Evolutionary conservation across 768 basidiomycete species (phyloP), one percentile per base, ranked within the genome.

Genomic region (Pilatotrama ljubarskyi): DNA sequence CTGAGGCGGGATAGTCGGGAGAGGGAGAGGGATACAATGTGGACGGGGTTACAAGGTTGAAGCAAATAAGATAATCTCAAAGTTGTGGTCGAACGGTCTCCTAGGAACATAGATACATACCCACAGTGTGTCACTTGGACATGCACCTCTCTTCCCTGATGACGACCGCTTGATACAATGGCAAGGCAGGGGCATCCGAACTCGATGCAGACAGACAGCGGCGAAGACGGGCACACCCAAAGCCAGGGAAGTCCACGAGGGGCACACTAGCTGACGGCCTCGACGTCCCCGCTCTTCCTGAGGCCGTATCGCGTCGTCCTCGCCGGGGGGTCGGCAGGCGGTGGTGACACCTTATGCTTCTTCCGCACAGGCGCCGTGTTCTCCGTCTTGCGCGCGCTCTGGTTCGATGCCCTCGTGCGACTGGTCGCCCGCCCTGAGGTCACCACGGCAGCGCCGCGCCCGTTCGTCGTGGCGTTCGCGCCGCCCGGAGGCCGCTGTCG

Each of bases 261-360:
- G 26, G 9, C 22, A n/a, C 22, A 29, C 55, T 57, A 57, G 13
- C 38, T 49, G 26, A 57, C 20, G 25, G 38, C 47, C 38, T 49
- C 55, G n/a, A 50, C 55, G n/a, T 57, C 47, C 17, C 38, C 47
- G 47, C 49, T 54, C 47, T 38, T 40, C 46, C 59, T 18, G 13
- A 20, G 59, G 17, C 40, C 51, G 43, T 51, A 43, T 5, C 58
- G 51, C 24, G 58, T 53, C 43, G 36, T 36, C 43, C 50, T 24
- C 22, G 20, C 51, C 7, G 49, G 9, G 5, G 22, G 35, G 41
- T 52, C 58, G 38, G 52, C 50, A 17, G 64, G 64, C 5, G 66
- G 62, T 0, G 66, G 62, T 0, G 68, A 66, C 41, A 47, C 26
- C 37, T 63, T 64, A 36, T 58, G 47, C 55, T 60, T 65, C 58